Conservation (phyloP, 2,329 filamentous ascomycete species). For the Ceratocystiopsis brevicomis region DNA sequence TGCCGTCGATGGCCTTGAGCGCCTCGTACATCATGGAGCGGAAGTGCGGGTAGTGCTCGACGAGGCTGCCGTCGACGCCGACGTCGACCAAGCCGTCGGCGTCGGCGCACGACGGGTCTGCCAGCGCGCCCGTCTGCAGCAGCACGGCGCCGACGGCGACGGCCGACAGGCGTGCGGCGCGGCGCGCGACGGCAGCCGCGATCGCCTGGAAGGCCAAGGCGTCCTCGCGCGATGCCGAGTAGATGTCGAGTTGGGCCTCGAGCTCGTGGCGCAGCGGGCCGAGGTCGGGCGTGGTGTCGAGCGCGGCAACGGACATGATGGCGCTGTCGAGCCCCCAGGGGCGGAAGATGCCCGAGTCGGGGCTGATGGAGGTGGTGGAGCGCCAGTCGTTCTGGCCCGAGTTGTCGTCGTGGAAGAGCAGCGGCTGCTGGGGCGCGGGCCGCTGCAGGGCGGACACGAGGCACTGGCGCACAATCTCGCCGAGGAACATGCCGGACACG, state of each 20-base stretch:
- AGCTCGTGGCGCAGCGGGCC: slow-evolving; percentile 59
- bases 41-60: slow-evolving; percentile 92
- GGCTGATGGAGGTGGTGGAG: slow-evolving; percentile 50
- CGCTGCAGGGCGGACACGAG: slow-evolving; percentile 55
- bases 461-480: slow-evolving; percentile 71
- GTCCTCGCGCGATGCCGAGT: slow-evolving; percentile 61
- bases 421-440: slow-evolving; percentile 25
- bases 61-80: slow-evolving; percentile 82
- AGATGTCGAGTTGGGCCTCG: slow-evolving; percentile 56
- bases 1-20: slow-evolving; percentile 53
- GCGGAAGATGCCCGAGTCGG: slow-evolving; percentile 48
- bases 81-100: slow-evolving; percentile 64
- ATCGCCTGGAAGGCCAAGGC: slow-evolving; percentile 75
- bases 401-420: slow-evolving; percentile 60
- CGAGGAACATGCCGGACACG: slow-evolving; percentile 94
- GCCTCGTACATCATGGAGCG: slow-evolving; percentile 75
- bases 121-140: slow-evolving; percentile 57
- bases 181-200: slow-evolving; percentile 65
- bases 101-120: slow-evolving; percentile 22
- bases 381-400: slow-evolving; percentile 49
- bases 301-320: slow-evolving; percentile 72
- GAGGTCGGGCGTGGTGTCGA: slow-evolving; percentile 55
- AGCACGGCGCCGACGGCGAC: slow-evolving; percentile 75
- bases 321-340: slow-evolving; percentile 84
- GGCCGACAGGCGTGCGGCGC: slow-evolving; percentile 72